Percentiles rank a stretch among this genome's conserved stretches.
phyloP scores from a whole-genome alignment of 2,329 filamentous ascomycete genomes.

The Cryphonectria japonica region DNA sequence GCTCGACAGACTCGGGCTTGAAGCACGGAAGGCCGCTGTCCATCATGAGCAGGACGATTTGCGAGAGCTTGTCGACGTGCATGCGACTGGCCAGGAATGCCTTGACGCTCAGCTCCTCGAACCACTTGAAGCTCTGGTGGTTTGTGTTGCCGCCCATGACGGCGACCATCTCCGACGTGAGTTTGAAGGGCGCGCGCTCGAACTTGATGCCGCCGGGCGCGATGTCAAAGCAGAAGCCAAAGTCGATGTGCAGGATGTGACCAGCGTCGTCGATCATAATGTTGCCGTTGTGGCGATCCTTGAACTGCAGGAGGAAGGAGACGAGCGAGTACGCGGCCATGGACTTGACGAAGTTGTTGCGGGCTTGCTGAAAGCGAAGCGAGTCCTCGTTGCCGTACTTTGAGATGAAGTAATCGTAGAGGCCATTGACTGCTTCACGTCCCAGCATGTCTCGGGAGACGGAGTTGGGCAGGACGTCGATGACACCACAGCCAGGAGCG shows the following conservation, averaged over 20 bases:
- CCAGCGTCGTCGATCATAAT: constrained; percentile 99
- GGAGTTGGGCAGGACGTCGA: constrained; percentile 96
- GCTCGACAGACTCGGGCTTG: constrained; percentile 90
- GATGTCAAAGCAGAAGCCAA: constrained; percentile 99
- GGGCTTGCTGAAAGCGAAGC: constrained; percentile 90
- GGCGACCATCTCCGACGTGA: constrained; percentile 97
- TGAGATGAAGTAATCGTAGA: constrained; percentile 97
- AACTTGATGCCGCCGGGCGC: constrained; percentile 96
- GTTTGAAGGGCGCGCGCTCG: constrained; percentile 96
- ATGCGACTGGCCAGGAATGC: constrained; percentile 87
- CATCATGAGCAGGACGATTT: constrained; percentile 93
- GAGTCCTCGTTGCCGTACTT: constrained; percentile 98
- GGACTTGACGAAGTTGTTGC: constrained; percentile 97
- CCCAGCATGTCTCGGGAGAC: constrained; percentile 99
- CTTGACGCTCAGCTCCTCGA: constrained; percentile 95
- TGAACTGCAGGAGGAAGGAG: constrained; percentile 96
- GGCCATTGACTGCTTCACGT: constrained; percentile 93
- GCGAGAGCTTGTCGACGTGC: constrained; percentile 84
- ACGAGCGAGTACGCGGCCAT: constrained; percentile 99
- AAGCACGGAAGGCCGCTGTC: constrained; percentile 96
- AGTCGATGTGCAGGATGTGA: constrained; percentile 98
- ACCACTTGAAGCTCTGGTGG: constrained; percentile 90
- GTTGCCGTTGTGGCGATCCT: constrained; percentile 98
- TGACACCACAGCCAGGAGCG: constrained; percentile 94
- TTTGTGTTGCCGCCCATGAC: constrained; percentile 91